phyloP scores from a whole-genome alignment of 2,329 filamentous ascomycete species.

The Cladosporium phlei region DNA sequence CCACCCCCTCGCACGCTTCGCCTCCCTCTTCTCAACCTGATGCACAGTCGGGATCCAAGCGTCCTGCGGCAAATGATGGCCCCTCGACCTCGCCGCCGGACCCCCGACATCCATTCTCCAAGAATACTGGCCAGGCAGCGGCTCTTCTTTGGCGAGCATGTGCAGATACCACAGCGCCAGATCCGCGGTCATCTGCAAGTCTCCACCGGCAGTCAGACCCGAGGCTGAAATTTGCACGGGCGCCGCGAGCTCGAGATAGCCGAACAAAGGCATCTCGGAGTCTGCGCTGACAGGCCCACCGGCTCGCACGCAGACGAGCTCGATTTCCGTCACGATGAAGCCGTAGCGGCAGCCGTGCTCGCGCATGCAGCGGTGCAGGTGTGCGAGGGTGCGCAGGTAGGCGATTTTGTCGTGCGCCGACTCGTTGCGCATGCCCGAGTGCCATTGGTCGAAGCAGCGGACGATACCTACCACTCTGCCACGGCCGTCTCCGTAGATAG shows the following conservation, averaged over 20 bases:
- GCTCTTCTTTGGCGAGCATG: slow-evolving; percentile 62
- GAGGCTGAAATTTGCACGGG: slow-evolving; percentile 51
- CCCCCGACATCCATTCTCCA: slow-evolving; percentile 71
- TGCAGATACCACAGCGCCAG: slow-evolving; percentile 75
- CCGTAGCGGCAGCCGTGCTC: slow-evolving; percentile 90
- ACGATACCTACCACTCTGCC: slow-evolving; percentile 76
- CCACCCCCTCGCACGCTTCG: slow-evolving; percentile 70
- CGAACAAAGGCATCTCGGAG: slow-evolving; percentile 67
- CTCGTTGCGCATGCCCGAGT: slow-evolving; percentile 86
- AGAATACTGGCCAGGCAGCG: slow-evolving; percentile 52
- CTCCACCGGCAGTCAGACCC: slow-evolving; percentile 31
- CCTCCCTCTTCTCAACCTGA: slow-evolving; percentile 69
- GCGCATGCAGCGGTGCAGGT: slow-evolving; percentile 87
- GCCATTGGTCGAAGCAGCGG: slow-evolving; percentile 89
- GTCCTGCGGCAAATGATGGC: slow-evolving; percentile 66
- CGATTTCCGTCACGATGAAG: slow-evolving; percentile 94
- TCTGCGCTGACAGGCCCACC: slow-evolving; percentile 47
- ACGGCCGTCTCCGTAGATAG: slow-evolving; percentile 43
- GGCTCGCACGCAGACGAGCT: slow-evolving; percentile 83
- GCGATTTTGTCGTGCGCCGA: slow-evolving; percentile 79
- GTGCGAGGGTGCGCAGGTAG: slow-evolving; percentile 80
- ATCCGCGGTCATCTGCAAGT: slow-evolving; percentile 60
- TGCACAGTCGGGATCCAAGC: slow-evolving; percentile 71
- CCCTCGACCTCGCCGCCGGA: slow-evolving; percentile 65
- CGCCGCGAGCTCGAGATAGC: slow-evolving; percentile 71